Evolutionary conservation across 768 basidiomycete genomes (phyloP), one percentile per base, ranked within the genome.

Genomic region (Pulveroboletus sp.): DNA sequence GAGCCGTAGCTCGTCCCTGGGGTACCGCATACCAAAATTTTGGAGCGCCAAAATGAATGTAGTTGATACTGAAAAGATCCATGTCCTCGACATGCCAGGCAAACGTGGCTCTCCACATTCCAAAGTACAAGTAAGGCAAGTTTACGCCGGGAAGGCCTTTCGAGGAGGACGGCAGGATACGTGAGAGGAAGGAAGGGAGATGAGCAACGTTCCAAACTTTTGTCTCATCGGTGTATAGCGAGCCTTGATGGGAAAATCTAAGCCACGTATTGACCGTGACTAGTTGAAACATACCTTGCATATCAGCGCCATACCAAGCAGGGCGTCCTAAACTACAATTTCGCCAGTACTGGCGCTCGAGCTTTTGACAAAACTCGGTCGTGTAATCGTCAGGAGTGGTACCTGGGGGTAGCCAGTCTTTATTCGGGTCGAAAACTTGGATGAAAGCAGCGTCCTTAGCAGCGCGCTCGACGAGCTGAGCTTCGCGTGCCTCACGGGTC

Each of bases 61-160:
- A 98, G 65, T 99, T 99, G 72, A 99, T 98, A 49, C 92, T 94
- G 70, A 95, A 97, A 1, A 99, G 77, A 63, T 99, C 96, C 90
- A 97, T 96, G 68, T 99, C 96, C 69, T 99, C 96, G 42, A 99
- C 96, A 60, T 99, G 96, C 95, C 96, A 99, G 0, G 93, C 91
- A 69, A 98, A 98, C 0, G 93, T 93, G 21, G 95, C 95, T 44
- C 93, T 78, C 96, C 96, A 99, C 94, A 97, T 98, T 56, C 96
- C 96, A 65, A 94, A 98, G 69, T 98, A 98, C 2, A 98, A 79
- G 66, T 98, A 98, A 0, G 95, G 95, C 3, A 93, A 86, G 63
- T 98, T 98, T 42, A 99, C 96, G 8, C 96, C 96, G 1, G 95
- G 94, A 26, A 99, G 73, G 36, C 84, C 80, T 46, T 84, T 79